Conservation (phyloP, 345 rosid genomes). For the Stellera chamaejasme region DNA sequence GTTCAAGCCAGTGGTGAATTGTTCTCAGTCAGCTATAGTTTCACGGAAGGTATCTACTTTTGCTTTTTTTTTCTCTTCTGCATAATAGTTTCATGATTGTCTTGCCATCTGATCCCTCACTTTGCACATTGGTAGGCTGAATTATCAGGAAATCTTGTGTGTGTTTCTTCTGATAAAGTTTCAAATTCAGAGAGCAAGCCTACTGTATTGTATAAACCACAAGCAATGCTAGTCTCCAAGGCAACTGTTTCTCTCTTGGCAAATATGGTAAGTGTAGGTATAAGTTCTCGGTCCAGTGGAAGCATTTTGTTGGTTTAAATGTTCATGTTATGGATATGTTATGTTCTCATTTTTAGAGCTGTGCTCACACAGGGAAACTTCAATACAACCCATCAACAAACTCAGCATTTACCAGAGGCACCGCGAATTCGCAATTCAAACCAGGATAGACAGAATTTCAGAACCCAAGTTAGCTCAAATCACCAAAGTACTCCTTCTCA, state of each 20-base stretch:
- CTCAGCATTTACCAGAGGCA: conserved; percentile 21
- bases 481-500: conserved; percentile 19
- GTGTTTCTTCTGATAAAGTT: conserved; percentile 34
- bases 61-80: conserved; percentile 3
- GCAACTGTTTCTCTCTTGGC: conserved; percentile 68
- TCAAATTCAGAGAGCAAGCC: conserved; percentile 29
- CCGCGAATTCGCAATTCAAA: conserved; percentile 15
- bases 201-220: conserved; percentile 63
- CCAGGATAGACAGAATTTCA: conserved; percentile 27
- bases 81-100: conserved; percentile 1
- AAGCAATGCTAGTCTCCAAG: conserved; percentile 79
- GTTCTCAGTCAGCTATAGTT: conserved; percentile 21
- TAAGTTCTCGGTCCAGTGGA: background rate
- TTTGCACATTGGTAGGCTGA: conserved; percentile 32
- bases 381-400: conserved; percentile 20
- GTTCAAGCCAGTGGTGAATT: conserved; percentile 39
- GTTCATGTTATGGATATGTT: background rate
- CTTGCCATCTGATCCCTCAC: conserved; percentile 13
- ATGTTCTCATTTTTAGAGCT: background rate
- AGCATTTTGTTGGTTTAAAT: background rate
- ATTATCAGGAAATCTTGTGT: conserved; percentile 22
- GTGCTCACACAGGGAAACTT: conserved; percentile 40
- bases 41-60: conserved; percentile 40
- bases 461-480: conserved; percentile 26
- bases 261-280: conserved; percentile 52